Conservation (phyloP, 768 basidiomycete species). For the Pluteus cervinus region DNA sequence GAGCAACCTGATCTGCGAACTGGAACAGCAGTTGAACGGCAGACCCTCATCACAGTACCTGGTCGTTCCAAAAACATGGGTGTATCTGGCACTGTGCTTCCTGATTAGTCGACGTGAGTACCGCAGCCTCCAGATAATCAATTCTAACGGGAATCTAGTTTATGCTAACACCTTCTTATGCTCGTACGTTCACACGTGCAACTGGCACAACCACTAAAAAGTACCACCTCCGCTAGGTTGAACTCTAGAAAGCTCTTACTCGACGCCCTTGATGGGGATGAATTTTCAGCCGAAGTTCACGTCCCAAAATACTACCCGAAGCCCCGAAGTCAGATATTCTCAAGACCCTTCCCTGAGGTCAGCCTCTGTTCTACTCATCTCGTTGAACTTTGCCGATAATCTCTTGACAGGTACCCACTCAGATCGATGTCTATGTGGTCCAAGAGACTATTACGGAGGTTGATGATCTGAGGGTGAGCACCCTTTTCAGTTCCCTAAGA, state of each 20-base stretch:
- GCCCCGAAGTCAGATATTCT: too few relatives aligned
- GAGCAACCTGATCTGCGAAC: slow-evolving; percentile 3
- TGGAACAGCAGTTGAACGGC: background rate
- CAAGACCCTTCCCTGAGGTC: too few relatives aligned
- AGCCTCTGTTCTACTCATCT: too few relatives aligned
- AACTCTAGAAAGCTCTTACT: slow-evolving; percentile 26
- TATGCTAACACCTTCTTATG: slow-evolving; percentile 28
- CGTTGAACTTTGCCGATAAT: background rate
- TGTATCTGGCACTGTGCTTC: slow-evolving; percentile 27
- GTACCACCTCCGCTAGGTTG: slow-evolving; percentile 11
- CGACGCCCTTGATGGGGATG: slow-evolving; percentile 10
- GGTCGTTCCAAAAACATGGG: slow-evolving; percentile 23
- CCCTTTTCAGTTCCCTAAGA: too few relatives aligned
- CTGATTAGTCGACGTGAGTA: slow-evolving; percentile 23
- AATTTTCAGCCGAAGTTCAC: slow-evolving; percentile 9
- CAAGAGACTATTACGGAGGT: slow-evolving; percentile 25
- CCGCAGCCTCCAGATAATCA: background rate
- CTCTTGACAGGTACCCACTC: slow-evolving; percentile 14
- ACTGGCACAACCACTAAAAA: background rate
- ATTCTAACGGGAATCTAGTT: slow-evolving; percentile 16
- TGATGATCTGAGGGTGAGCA: too few relatives aligned
- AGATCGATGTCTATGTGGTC: slow-evolving; percentile 23
- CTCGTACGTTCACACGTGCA: slow-evolving; percentile 21
- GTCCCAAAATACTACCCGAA: background rate
- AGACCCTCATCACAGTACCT: slow-evolving; percentile 16